These are phyloP conservation scores for Daedaleopsis nitida DNA, from an alignment of 768 basidiomycete genomes.

Conservation along the genomic window DNA sequence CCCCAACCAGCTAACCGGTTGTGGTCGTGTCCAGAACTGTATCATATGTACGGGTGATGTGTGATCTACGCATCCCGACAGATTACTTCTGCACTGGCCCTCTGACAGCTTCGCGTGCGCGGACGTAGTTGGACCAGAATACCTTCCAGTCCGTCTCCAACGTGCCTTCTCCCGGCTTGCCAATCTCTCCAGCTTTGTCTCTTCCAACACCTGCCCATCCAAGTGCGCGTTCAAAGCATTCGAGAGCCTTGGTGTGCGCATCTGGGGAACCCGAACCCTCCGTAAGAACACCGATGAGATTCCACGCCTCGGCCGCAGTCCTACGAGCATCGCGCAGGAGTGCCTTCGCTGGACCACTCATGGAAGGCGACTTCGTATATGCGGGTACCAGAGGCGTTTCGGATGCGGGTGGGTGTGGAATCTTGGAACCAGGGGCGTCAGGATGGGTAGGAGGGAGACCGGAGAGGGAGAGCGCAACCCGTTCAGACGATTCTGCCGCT, in stretches of 20 bases:
- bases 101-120: slow-evolving; percentile 38
- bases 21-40: too few species aligned
- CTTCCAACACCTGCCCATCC: slow-evolving; percentile 60
- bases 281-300: slow-evolving; percentile 66
- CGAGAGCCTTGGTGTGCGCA: slow-evolving; percentile 46
- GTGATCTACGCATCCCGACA: background rate
- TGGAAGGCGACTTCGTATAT: slow-evolving; percentile 49
- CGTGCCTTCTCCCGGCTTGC: slow-evolving; percentile 51
- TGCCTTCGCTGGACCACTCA: slow-evolving; percentile 55
- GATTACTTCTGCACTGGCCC: slow-evolving; percentile 11
- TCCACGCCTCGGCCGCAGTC: slow-evolving; percentile 77
- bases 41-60: too few species aligned
- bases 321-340: slow-evolving; percentile 71
- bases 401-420: slow-evolving; percentile 40
- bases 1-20: too few species aligned
- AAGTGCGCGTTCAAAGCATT: slow-evolving; percentile 70
- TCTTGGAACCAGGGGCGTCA: slow-evolving; percentile 36
- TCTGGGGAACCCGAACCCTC: slow-evolving; percentile 40
- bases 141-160: slow-evolving; percentile 62
- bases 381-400: slow-evolving; percentile 42
- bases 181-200: slow-evolving; percentile 37
- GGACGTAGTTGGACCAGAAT: slow-evolving; percentile 61
- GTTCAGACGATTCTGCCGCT: slow-evolving; percentile 70
- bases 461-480: slow-evolving; percentile 56
- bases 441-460: slow-evolving; percentile 41